Percentiles rank a stretch among this genome's conserved stretches.
Conservation (phyloP, 345 rosid species). For the Triadica sebifera region DNA sequence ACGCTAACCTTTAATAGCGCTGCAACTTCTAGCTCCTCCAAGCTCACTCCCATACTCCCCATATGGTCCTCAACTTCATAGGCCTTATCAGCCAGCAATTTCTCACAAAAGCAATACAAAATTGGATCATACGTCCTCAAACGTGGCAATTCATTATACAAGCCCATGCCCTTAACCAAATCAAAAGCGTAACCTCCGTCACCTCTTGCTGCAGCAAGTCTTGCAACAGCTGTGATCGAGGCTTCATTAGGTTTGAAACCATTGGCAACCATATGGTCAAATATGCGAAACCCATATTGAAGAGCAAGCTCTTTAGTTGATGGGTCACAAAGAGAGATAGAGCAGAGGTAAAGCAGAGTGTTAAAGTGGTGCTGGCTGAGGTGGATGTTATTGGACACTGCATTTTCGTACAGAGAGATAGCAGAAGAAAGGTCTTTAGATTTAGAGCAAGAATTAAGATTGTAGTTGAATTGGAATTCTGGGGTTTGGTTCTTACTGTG, state of each 20-base stretch:
- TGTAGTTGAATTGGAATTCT: constrained; percentile 52
- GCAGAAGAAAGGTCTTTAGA: constrained; percentile 61
- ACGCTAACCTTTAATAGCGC: constrained; percentile 71
- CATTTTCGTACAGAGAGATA: constrained; percentile 54
- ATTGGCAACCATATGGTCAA: constrained; percentile 50
- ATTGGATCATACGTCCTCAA: constrained; percentile 77
- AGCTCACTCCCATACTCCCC: constrained; percentile 42
- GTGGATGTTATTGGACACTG: constrained; percentile 35
- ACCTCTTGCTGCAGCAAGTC: constrained; percentile 71
- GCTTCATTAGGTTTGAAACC: constrained; percentile 65
- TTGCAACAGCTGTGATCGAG: constrained; percentile 56
- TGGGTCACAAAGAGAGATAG: constrained; percentile 39
- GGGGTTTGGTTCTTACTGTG: constrained; percentile 42
- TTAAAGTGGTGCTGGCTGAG: constrained; percentile 64
- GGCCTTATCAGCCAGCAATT: constrained; percentile 61
- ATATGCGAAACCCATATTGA: constrained; percentile 51
- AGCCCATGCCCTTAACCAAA: constrained; percentile 54
- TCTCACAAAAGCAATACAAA: constrained; percentile 65
- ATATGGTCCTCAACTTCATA: constrained; percentile 80
- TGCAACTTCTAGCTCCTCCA: constrained; percentile 66
- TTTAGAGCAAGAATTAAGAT: constrained; percentile 64
- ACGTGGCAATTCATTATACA: constrained; percentile 49
- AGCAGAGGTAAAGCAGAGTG: constrained; percentile 69
- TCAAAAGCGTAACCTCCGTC: constrained; percentile 71
- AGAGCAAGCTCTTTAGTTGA: constrained; percentile 36